Evolutionary conservation across 2,329 filamentous ascomycete genomes (phyloP).

Genomic region (Apiospora saccharicola): DNA sequence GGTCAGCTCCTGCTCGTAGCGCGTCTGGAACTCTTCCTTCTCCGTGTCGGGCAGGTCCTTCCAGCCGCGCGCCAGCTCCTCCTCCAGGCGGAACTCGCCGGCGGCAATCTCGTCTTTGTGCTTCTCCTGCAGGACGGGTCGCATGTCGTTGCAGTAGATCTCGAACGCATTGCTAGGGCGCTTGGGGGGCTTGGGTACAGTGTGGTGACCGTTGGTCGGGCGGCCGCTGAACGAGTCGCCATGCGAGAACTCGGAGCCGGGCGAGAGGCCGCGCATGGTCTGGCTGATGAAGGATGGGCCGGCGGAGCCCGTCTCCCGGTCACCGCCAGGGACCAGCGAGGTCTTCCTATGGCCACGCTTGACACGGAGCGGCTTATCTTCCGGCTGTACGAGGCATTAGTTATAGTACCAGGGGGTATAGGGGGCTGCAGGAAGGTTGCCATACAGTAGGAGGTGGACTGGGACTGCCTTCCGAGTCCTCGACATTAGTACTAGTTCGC

Average conservation of each 20-base stretch:
- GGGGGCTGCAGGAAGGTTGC: constrained; percentile 31
- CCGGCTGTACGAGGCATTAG: constrained; percentile 60
- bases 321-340: constrained; percentile 55
- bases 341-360: constrained; percentile 76
- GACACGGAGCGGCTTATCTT: constrained; percentile 78
- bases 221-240: constrained; percentile 48
- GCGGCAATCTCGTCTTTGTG: constrained; percentile 48
- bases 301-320: constrained; percentile 46
- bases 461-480: constrained; percentile 80
- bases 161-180: constrained; percentile 60
- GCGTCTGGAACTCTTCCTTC: constrained; percentile 57
- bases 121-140: constrained; percentile 53
- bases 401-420: neutral
- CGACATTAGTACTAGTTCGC: constrained; percentile 76
- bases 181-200: constrained; percentile 48
- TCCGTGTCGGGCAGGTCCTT: constrained; percentile 58
- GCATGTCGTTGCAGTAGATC: constrained; percentile 60
- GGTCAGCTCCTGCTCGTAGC: constrained; percentile 48
- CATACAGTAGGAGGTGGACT: constrained; percentile 81
- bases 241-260: constrained; percentile 62
- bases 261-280: constrained; percentile 54
- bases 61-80: constrained; percentile 63
- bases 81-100: constrained; percentile 54
- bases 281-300: constrained; percentile 56
- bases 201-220: constrained; percentile 36